Percentiles rank a stretch among this genome's conserved stretches.
phyloP scores from a whole-genome alignment of 176 grass and related monocot genomes.

The Themeda triandra region DNA sequence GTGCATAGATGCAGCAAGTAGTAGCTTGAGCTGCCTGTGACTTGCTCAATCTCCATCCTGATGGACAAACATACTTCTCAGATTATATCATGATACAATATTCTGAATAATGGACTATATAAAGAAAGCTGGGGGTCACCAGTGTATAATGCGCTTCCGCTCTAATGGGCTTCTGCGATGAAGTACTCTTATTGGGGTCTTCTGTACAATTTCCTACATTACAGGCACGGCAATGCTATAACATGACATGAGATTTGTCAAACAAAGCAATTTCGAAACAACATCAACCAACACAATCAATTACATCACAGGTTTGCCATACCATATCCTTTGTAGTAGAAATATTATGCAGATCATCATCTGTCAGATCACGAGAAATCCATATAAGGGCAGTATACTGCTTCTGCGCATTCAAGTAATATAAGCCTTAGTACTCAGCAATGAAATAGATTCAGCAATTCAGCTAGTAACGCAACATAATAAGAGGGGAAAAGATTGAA shows the following conservation, averaged over 20 bases:
- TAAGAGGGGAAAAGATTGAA: neutral
- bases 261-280: neutral
- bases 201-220: constrained; percentile 81
- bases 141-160: constrained; percentile 81
- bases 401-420: constrained; percentile 47
- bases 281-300: neutral
- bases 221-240: neutral
- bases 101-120: constrained; percentile 1
- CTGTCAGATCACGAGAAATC: constrained; percentile 61
- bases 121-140: constrained; percentile 42
- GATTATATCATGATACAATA: neutral
- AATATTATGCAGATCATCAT: constrained; percentile 61
- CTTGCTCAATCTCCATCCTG: constrained; percentile 90
- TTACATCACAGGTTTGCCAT: neutral
- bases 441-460: neutral
- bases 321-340: constrained; percentile 65
- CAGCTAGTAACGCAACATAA: neutral
- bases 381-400: constrained; percentile 94
- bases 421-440: constrained; percentile 1
- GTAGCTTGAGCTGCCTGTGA: constrained; percentile 57
- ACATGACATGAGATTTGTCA: neutral
- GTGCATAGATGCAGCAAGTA: constrained; percentile 91
- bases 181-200: constrained; percentile 86
- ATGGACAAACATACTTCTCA: constrained; percentile 35
- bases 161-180: constrained; percentile 88